Conservation (phyloP, 2,329 filamentous ascomycete genomes). For the Stagonosporopsis cucurbitacearum region DNA sequence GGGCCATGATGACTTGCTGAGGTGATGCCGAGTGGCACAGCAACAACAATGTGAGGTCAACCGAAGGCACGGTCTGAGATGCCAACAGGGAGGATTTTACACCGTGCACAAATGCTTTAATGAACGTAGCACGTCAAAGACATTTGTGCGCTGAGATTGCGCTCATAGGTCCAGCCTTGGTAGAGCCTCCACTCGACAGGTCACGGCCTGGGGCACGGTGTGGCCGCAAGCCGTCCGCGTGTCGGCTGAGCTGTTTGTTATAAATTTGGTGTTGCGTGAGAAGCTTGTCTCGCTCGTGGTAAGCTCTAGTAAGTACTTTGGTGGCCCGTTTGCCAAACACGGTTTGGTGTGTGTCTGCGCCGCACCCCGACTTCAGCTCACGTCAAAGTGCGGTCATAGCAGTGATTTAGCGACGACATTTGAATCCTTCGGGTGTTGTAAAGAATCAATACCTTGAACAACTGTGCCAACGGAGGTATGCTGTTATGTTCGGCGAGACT, state of each 20-base stretch:
- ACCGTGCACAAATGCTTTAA: conserved; percentile 9
- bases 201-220: conserved; percentile 9
- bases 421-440: conserved; percentile 7
- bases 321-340: conserved; percentile 14
- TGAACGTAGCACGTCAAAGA: conserved; percentile 7
- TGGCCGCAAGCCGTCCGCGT: conserved; percentile 10
- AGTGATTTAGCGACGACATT: conserved; percentile 16
- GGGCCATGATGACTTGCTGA: conserved; percentile 18
- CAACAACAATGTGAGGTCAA: conserved; percentile 6
- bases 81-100: conserved; percentile 9
- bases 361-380: conserved; percentile 15
- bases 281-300: conserved; percentile 26
- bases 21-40: conserved; percentile 15
- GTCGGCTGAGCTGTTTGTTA: conserved; percentile 21
- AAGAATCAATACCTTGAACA: neutral
- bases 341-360: conserved; percentile 26
- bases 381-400: conserved; percentile 20
- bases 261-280: conserved; percentile 26
- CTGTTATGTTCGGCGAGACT: neutral
- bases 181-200: conserved; percentile 12
- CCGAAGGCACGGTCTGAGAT: conserved; percentile 4
- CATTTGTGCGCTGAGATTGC: conserved; percentile 1
- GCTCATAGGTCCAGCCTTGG: conserved; percentile 15
- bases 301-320: conserved; percentile 13
- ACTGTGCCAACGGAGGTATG: neutral